Evolutionary conservation across 176 grass and related monocot genomes (phyloP), one percentile per base, ranked within the genome.

Genomic region (Lolium perenne): DNA sequence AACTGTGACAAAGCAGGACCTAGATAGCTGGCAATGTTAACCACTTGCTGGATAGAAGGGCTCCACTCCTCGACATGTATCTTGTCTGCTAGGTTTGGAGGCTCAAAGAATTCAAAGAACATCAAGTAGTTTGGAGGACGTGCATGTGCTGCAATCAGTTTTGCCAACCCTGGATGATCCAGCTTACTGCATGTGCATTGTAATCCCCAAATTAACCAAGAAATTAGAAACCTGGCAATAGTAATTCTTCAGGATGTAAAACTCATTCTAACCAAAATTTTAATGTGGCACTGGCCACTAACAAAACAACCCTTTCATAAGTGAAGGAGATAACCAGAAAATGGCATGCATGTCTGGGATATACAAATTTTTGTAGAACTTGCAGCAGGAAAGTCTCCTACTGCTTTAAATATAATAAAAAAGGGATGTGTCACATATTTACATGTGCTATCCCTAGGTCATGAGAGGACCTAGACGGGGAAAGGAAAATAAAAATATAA

Each of bases 101-200:
- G 89, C 66, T 98, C 92, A 17, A 95, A 98, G 66, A 94, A 89
- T n/a, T 98, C 84, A 65, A 94, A 98, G 86, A 98, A 95, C 67
- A 94, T 59, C 69, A 92, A 72, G 84, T 98, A 98, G 86, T 95
- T 94, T 1, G 96, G 96, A 62, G 96, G 96, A 67, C 45, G 90
- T 46, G 93, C 96, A 86, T 98, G 94, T 49, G 94, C 93, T 29
- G 93, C 93, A 5, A 95, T 77, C 82, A 98, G 84, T 45, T 94
- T 89, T 0, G 88, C 88, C 82, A 98, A 84, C 59, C 96, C 92
- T 25, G 92, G 96, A 65, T 98, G 93, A 49, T 94, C 86, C 86
- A 98, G 51, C 77, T 94, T 41, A 82, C 93, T 98, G 81, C 78
- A 94, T 62, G 88, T 1, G 80, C 20, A 80, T 49, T 47, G 3